Evolutionary conservation across 352 stramenopile species (phyloP).

Genomic region (Halophytophthora polymorphica): DNA sequence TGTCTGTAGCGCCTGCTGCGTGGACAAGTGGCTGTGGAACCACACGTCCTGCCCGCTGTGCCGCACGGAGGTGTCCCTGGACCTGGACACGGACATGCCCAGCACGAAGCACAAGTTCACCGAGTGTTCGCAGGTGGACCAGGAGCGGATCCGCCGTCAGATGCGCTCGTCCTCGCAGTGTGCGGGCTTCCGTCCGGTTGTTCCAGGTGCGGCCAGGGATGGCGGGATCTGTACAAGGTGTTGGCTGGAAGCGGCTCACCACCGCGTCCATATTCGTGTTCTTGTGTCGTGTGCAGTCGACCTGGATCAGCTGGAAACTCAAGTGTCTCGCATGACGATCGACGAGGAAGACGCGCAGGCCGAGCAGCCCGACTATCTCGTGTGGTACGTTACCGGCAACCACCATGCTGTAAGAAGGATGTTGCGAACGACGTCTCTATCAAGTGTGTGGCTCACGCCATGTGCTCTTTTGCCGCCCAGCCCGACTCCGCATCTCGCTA

Average conservation of each 20-base stretch:
- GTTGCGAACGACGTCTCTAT: background rate
- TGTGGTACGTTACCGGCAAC: conserved; percentile 22
- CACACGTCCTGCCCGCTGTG: conserved; percentile 85
- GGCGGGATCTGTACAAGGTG: conserved; percentile 1
- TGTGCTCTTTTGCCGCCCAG: conserved; percentile 9
- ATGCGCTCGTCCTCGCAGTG: conserved; percentile 69
- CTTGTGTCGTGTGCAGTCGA: conserved; percentile 18
- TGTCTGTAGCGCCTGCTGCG: conserved; percentile 59
- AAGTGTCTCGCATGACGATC: conserved; percentile 30
- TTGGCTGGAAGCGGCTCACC: background rate
- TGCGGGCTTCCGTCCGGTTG: conserved; percentile 64
- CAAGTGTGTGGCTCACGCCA: background rate
- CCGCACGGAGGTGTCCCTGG: conserved; percentile 69
- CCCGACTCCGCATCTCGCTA: conserved; percentile 29
- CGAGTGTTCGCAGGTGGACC: conserved; percentile 65
- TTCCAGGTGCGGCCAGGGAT: conserved; percentile 41
- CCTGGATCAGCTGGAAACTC: conserved; percentile 28
- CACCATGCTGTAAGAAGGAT: too few relatives aligned
- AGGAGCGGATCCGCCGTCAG: conserved; percentile 69
- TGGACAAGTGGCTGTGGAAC: conserved; percentile 85
- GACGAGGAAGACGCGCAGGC: conserved; percentile 23
- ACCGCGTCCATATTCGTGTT: too few relatives aligned
- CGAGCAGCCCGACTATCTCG: conserved; percentile 32
- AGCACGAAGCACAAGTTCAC: conserved; percentile 75
- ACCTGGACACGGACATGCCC: conserved; percentile 33